A percentile compares a stretch with the other conserved stretches of the same genome.
phyloP scores from a whole-genome alignment of 331 rosid genomes.

The Malus hybrid region DNA sequence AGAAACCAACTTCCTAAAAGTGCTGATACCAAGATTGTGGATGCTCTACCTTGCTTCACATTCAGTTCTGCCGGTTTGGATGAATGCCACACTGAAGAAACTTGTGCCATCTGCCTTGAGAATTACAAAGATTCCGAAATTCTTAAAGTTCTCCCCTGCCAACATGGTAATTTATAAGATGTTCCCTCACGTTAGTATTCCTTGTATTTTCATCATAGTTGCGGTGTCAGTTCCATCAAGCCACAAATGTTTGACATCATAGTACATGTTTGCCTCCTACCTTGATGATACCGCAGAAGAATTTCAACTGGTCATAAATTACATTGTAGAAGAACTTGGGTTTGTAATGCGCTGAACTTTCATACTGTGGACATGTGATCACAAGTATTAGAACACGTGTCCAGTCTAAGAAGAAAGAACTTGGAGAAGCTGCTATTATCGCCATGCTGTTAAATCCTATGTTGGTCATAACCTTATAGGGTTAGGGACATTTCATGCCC shows the following conservation, averaged over 20 bases:
- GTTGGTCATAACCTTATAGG: neutral
- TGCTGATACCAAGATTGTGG: conserved; percentile 24
- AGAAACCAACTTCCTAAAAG: conserved; percentile 10
- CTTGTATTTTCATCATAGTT: neutral
- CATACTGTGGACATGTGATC: neutral
- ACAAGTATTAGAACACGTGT: neutral
- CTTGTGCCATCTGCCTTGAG: conserved; percentile 43
- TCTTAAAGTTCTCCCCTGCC: conserved; percentile 34
- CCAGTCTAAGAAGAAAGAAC: neutral
- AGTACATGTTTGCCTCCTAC: neutral
- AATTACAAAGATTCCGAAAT: conserved; percentile 34
- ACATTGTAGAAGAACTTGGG: neutral
- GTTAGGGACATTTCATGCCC: neutral
- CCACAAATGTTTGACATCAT: neutral
- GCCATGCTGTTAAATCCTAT: neutral
- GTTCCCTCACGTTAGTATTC: neutral
- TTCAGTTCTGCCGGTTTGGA: conserved; percentile 13
- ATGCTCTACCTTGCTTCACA: conserved; percentile 23
- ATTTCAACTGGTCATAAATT: neutral
- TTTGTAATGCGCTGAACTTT: neutral
- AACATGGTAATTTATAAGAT: conserved; percentile 17
- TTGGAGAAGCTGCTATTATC: neutral
- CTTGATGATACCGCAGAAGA: neutral
- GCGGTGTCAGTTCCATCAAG: too few species aligned
- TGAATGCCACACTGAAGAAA: conserved; percentile 19